These are phyloP conservation scores for Mortierella sp. DNA, from an alignment of 371 early-diverging fungal species.

Conservation along the genomic window DNA sequence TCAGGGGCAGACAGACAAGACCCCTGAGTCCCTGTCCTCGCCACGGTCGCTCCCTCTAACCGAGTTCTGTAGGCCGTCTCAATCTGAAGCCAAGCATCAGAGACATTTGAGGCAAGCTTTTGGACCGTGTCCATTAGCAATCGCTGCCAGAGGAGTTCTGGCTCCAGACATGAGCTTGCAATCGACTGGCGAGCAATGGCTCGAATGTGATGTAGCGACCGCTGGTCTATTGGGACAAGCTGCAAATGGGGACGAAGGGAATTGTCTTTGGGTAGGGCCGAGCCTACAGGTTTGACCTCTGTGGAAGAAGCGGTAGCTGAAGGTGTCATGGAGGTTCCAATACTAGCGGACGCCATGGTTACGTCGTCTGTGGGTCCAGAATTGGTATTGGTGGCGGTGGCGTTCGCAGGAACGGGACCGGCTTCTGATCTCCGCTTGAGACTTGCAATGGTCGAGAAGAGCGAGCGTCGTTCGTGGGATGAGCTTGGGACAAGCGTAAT, in stretches of 20 bases:
- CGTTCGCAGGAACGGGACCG: not conserved
- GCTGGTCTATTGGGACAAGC: slow-evolving; percentile 29
- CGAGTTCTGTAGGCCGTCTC: slow-evolving; percentile 25
- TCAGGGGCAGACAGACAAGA: not conserved
- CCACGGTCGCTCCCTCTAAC: not conserved
- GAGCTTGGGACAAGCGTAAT: too few relatives aligned
- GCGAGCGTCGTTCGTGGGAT: not conserved
- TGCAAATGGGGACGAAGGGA: not conserved
- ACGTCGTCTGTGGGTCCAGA: not conserved
- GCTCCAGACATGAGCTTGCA: slow-evolving; percentile 46
- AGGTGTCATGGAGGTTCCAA: not conserved
- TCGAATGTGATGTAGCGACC: slow-evolving; percentile 40
- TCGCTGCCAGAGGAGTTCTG: slow-evolving; percentile 44
- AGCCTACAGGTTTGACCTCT: not conserved
- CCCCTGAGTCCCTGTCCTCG: not conserved
- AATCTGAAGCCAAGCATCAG: slow-evolving; percentile 45
- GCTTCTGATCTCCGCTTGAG: slow-evolving; percentile 29
- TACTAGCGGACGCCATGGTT: not conserved
- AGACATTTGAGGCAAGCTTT: slow-evolving; percentile 34
- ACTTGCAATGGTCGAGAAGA: slow-evolving; percentile 14
- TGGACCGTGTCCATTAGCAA: slow-evolving; percentile 49
- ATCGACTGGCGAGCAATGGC: slow-evolving; percentile 53
- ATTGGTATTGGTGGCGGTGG: slow-evolving; percentile 1
- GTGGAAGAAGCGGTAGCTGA: not conserved
- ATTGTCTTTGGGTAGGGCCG: not conserved